Base-by-base conservation (phyloP, 176 grass and related monocot genomes). In the Raddia guianensis region DNA sequence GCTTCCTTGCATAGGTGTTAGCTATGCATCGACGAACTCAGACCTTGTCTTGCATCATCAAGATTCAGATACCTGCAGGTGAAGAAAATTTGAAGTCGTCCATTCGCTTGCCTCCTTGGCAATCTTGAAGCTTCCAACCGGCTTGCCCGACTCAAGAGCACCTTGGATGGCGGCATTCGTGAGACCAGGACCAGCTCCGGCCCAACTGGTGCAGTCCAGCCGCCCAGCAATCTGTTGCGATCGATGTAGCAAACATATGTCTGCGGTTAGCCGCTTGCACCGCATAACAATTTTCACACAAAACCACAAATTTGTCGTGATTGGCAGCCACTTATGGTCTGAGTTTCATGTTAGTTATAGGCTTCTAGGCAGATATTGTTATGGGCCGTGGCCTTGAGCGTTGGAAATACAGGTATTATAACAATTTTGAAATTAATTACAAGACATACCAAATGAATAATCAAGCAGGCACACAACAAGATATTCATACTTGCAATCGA, bases 201-300 rank as follows among this genome's bases (percentile, higher is more conserved):
- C 89, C 95, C 95, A 98, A 69, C 90, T 98, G 47, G 92, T 95
- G 86, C 92, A 95, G 67, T 89, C 86, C 70, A 95, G 82, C 81
- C 93, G 64, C 71, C 63, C 84, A 77, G 92, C 84, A 66, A 88
- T 70, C 86, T 94, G 79, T 64, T 5, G 14, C 7, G n/a, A 66
- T 55, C 7, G 27, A 66, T 62, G 70, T 53, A 56, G 55, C 20
- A 61, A 44, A 65, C 35, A 54, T 3, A 51, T 12, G 21, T 21
- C 70, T 56, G 77, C n/a, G 11, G 50, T 50, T 0, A 50, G 18
- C n/a, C 3, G 4, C 3, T 34, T 49, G 16, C 13, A 10, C 32
- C 12, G 65, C 14, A 35, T 5, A 77, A n/a, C 15, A 77, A n/a
- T 20, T n/a, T 54, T 4, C 14, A 35, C 20, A 20, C 18, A 13